Base-by-base conservation (phyloP, 257 asterid species). In the Buddleja alternifolia region DNA sequence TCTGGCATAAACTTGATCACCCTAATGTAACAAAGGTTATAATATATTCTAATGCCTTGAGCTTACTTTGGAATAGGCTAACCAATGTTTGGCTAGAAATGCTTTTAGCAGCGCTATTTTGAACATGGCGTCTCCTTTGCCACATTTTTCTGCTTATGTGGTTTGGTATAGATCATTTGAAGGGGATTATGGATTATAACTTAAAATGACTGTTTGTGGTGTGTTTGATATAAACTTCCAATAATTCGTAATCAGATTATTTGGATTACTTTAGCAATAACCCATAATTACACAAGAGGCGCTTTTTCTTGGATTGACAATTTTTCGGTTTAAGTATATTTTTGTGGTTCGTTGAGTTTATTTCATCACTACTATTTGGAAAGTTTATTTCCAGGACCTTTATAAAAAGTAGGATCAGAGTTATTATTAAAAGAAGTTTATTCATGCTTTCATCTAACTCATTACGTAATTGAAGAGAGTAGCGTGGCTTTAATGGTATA, bases 1-100 rank as follows among this genome's bases (percentile, higher is more conserved):
- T 88, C 63, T 88, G 93, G 96, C 93, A 88, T 78, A 88, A 86
- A 60, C 96, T 88, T 40, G 93, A 88, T 46, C 96, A 88, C 77
- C 96, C 93, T 23, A 88, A 88, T 39, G 93, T 88, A 52, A 88
- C 93, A 39, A 86, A 86, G 90, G 96, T 76, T 64, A 11, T 11
- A 17, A 29, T 32, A 32, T 65, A 1, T 32, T 20, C n/a, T 2
- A 16, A 23, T 10, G 15, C 54, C 24, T 73, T 12, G 17, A 54
- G 66, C 60, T 32, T 63, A 11, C 7, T 10, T 12, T 25, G 46
- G 20, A 7, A 47, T 48, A 11, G 51, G 37, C 40, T 65, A 42
- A 42, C 11, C 39, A 5, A 34, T 17, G 21, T 11, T 71, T 9
- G 10, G 21, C 4, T 20, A 25, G 5, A 29, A 39, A 41, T 48